Evolutionary conservation across 2,329 filamentous ascomycete species (phyloP).

Genomic region (Paecilomyces sp.): DNA sequence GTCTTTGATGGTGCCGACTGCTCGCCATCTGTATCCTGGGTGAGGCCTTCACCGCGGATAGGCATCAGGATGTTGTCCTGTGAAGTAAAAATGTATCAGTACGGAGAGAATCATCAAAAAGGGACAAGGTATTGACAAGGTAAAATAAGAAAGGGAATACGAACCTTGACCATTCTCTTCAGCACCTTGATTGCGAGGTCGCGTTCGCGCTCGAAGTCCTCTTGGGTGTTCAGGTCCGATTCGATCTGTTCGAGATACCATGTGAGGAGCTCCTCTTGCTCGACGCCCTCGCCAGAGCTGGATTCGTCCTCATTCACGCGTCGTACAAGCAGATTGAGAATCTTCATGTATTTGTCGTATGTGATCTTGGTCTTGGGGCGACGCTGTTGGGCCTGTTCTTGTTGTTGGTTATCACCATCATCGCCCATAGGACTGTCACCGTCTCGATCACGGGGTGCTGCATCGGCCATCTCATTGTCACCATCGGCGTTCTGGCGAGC

Average conservation of each 20-base stretch:
- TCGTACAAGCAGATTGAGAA: conserved; percentile 78
- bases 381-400: conserved; percentile 25
- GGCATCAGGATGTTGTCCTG: conserved; percentile 55
- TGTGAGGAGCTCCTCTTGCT: conserved; percentile 69
- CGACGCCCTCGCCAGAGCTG: conserved; percentile 70
- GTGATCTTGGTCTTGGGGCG: conserved; percentile 77
- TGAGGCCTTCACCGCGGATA: conserved; percentile 76
- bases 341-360: conserved; percentile 88
- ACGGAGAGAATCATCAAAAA: neutral
- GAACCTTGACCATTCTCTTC: conserved; percentile 91
- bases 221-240: conserved; percentile 69
- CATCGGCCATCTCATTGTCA: conserved; percentile 44
- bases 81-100: neutral
- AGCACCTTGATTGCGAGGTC: conserved; percentile 74
- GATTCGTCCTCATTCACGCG: conserved; percentile 78
- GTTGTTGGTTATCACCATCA: conserved; percentile 40
- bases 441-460: conserved; percentile 35
- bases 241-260: conserved; percentile 95
- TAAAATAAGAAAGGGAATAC: conserved; percentile 20
- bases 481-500: conserved; percentile 41
- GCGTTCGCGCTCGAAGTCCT: conserved; percentile 71
- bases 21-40: conserved; percentile 60
- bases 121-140: neutral
- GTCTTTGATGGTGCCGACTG: conserved; percentile 39
- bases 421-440: conserved; percentile 50